Percentiles rank a stretch among this genome's conserved stretches.
Evolutionary conservation across 768 basidiomycete species (phyloP).

Genomic region (Amanita rubescens): DNA sequence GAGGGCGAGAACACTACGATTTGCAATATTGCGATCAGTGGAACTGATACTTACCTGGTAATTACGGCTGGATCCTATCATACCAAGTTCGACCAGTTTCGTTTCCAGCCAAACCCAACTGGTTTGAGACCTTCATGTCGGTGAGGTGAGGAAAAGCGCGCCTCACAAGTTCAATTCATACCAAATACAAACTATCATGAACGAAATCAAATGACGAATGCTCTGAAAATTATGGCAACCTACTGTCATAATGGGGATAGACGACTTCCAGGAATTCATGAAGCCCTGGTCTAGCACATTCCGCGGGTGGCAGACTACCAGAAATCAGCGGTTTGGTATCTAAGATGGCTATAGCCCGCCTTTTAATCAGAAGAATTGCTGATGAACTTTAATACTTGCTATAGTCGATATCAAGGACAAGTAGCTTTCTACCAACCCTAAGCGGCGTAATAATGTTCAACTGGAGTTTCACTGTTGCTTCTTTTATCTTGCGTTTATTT

Average conservation of each 20-base stretch:
- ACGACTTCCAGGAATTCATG: conserved; percentile 79
- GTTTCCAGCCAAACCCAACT: conserved; percentile 88
- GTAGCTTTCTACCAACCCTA: conserved; percentile 67
- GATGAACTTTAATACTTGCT: conserved; percentile 33
- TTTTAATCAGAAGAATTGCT: conserved; percentile 7
- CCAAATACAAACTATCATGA: conserved; percentile 70
- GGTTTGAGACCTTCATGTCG: conserved; percentile 67
- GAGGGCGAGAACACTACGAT: not conserved
- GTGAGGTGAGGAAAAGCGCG: conserved; percentile 1
- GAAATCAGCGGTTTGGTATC: conserved; percentile 83
- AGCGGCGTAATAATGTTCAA: conserved; percentile 72
- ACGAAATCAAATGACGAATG: not conserved
- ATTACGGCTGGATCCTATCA: conserved; percentile 62
- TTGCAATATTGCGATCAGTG: not conserved
- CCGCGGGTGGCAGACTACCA: conserved; percentile 67
- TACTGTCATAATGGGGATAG: conserved; percentile 78
- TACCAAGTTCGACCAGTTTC: conserved; percentile 80
- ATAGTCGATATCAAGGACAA: conserved; percentile 87
- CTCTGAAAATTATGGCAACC: conserved; percentile 11
- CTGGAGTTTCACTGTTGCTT: conserved; percentile 57
- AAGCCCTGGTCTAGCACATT: conserved; percentile 77
- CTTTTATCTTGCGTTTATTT: conserved; percentile 75
- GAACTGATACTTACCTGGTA: conserved; percentile 49
- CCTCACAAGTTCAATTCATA: conserved; percentile 17
- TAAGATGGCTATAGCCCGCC: conserved; percentile 50